Evolutionary conservation across 2,329 filamentous ascomycete genomes (phyloP).

Genomic region (Pseudogymnoascus sp.): DNA sequence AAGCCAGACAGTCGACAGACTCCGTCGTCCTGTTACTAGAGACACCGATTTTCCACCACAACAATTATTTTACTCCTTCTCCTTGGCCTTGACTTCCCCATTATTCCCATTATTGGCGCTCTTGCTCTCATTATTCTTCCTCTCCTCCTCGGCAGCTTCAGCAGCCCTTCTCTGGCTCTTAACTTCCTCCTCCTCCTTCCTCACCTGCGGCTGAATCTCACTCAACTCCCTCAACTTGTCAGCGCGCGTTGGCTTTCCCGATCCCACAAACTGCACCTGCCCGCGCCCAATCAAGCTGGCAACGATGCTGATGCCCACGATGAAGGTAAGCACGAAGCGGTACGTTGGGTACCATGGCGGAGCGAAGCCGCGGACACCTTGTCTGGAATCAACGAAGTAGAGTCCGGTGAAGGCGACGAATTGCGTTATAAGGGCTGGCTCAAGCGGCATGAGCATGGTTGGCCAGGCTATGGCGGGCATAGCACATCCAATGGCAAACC

Average conservation of each 20-base stretch:
- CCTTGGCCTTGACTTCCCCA: not conserved
- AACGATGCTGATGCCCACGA: constrained; percentile 77
- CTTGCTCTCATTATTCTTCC: not conserved
- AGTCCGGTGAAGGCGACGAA: constrained; percentile 78
- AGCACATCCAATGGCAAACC: constrained; percentile 75
- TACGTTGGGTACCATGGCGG: constrained; percentile 83
- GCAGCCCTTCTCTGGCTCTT: not conserved
- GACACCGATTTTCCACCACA: not conserved
- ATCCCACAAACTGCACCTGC: constrained; percentile 43
- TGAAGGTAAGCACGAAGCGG: constrained; percentile 83
- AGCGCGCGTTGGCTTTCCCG: not conserved
- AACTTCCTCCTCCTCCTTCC: not conserved
- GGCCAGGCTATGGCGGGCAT: constrained; percentile 82
- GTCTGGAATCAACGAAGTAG: constrained; percentile 75
- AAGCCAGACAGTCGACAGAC: not conserved
- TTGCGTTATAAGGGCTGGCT: constrained; percentile 78
- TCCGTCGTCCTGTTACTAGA: not conserved
- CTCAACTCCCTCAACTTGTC: not conserved
- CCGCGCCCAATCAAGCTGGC: constrained; percentile 74
- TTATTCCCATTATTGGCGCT: not conserved
- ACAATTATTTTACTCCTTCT: not conserved
- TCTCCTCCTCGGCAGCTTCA: not conserved
- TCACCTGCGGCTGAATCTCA: not conserved
- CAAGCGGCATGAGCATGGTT: constrained; percentile 72
- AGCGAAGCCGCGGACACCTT: constrained; percentile 65